Percentiles rank a stretch among this genome's conserved stretches.
Conservation (phyloP, 345 rosid genomes). For the Adansonia digitata region DNA sequence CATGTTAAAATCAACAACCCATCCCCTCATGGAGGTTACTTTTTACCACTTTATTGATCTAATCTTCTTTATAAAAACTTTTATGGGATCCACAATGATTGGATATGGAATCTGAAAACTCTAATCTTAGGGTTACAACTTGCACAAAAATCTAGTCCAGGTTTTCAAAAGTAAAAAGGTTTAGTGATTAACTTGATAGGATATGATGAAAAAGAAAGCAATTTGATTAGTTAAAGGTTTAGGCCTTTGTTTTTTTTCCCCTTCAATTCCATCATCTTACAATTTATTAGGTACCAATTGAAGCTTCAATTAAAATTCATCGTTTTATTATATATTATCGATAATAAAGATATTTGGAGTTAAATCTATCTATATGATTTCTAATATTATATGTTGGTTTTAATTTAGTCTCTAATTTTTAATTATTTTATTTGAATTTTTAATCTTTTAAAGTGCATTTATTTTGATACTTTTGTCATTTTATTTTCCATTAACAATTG, state of each 20-base stretch:
- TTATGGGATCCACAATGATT: constrained; percentile 8
- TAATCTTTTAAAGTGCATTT: too few relatives aligned
- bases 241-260: not conserved
- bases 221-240: not conserved
- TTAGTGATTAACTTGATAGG: not conserved
- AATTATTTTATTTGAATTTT: not conserved
- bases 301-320: not conserved
- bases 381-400: too few relatives aligned
- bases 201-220: not conserved
- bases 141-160: not conserved
- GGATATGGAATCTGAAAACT: not conserved
- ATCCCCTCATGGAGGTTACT: not conserved
- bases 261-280: not conserved
- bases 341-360: not conserved
- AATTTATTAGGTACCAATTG: not conserved
- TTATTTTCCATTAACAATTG: too few relatives aligned
- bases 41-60: not conserved
- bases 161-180: not conserved
- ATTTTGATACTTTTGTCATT: too few relatives aligned
- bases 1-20: not conserved
- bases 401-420: too few relatives aligned
- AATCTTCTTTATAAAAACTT: not conserved
- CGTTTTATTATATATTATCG: not conserved
- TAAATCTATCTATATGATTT: too few relatives aligned
- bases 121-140: constrained; percentile 8